Evolutionary conservation across 768 basidiomycete genomes (phyloP).

Genomic region (Coprinopsis sp.): DNA sequence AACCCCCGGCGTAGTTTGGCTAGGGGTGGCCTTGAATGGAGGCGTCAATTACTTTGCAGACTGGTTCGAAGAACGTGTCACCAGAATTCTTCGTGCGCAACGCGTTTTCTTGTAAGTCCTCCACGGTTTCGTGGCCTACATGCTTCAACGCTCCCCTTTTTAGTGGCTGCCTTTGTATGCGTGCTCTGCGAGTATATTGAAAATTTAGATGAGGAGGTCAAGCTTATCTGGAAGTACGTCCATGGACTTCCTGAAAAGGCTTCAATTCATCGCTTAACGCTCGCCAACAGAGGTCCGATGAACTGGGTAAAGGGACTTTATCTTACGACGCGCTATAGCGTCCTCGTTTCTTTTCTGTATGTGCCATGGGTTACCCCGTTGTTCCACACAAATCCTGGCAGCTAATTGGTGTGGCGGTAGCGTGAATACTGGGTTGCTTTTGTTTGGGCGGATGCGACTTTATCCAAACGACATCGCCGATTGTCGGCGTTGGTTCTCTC

Average conservation of each 20-base stretch:
- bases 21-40: too few species aligned
- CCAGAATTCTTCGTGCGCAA: slow-evolving; percentile 1
- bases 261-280: too few species aligned
- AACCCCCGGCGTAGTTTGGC: too few species aligned
- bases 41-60: too few species aligned
- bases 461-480: background rate
- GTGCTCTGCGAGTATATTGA: background rate
- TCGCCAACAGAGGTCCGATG: background rate
- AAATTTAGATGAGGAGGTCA: slow-evolving; percentile 5
- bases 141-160: background rate
- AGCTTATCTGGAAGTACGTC: slow-evolving; percentile 8
- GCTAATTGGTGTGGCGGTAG: background rate
- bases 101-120: background rate
- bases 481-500: slow-evolving; percentile 7
- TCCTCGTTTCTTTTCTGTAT: background rate
- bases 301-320: slow-evolving; percentile 8
- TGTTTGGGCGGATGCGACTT: slow-evolving; percentile 2
- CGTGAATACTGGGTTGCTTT: background rate
- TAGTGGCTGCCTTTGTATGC: slow-evolving; percentile 1
- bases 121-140: background rate
- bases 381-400: background rate
- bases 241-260: background rate
- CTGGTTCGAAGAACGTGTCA: too few species aligned
- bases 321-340: background rate
- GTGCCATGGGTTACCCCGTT: background rate